Percentiles rank a stretch among this genome's conserved stretches.
Evolutionary conservation across 345 rosid genomes (phyloP).

Genomic region (Tarenaya hassleriana): DNA sequence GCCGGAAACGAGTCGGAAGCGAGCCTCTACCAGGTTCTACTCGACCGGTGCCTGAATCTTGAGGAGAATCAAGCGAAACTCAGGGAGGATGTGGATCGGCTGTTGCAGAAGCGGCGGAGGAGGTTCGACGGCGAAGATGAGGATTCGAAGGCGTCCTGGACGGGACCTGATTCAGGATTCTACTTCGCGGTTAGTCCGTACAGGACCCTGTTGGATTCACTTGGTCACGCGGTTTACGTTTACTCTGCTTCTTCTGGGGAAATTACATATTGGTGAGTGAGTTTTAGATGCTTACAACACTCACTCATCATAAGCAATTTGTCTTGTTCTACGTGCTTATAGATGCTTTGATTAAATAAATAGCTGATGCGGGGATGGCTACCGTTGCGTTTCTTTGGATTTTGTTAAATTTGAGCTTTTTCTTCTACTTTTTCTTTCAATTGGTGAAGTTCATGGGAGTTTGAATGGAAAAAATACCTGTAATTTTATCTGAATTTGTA

Average conservation of each 20-base stretch:
- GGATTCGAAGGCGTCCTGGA: constrained; percentile 26
- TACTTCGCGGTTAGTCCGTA: constrained; percentile 45
- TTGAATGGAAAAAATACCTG: neutral
- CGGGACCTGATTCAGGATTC: constrained; percentile 36
- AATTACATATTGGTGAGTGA: constrained; percentile 55
- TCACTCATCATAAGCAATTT: neutral
- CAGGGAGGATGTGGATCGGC: constrained; percentile 41
- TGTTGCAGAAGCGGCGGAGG: constrained; percentile 26
- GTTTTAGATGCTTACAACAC: neutral
- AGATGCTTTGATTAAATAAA: neutral
- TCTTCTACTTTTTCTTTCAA: neutral
- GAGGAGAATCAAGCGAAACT: constrained; percentile 53
- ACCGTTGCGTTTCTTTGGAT: neutral
- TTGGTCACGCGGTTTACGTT: constrained; percentile 74
- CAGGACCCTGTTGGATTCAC: constrained; percentile 57
- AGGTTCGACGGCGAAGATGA: constrained; percentile 17
- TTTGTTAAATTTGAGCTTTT: neutral
- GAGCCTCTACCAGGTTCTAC: constrained; percentile 37
- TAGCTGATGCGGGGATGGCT: neutral
- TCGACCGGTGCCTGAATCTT: constrained; percentile 57
- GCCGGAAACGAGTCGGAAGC: constrained; percentile 31
- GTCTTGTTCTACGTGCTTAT: neutral
- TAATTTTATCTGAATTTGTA: too few species aligned
- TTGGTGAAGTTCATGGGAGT: neutral
- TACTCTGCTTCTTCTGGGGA: constrained; percentile 46